Percentiles rank a stretch among this genome's conserved stretches.
phyloP scores from a whole-genome alignment of 495 filamentous ascomycete species.

The Podospora tetraspora region DNA sequence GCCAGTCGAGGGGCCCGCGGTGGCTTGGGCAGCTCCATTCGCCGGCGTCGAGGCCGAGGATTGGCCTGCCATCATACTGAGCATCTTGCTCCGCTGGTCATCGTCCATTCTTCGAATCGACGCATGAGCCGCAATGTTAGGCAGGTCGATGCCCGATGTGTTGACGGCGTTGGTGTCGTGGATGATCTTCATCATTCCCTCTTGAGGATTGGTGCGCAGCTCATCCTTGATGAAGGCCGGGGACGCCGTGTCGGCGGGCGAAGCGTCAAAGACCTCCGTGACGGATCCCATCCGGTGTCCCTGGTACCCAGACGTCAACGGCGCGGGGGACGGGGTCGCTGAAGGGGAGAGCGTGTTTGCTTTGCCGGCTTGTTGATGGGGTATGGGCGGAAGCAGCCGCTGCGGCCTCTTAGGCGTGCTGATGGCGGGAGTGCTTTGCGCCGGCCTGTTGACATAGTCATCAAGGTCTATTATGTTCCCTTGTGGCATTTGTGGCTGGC shows the following conservation, averaged over 20 bases:
- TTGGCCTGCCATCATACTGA: conserved; percentile 64
- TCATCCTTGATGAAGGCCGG: conserved; percentile 43
- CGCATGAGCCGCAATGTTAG: conserved; percentile 62
- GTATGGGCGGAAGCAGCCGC: conserved; percentile 44
- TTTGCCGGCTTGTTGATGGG: conserved; percentile 29
- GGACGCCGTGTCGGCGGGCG: conserved; percentile 34
- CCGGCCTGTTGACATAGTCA: conserved; percentile 52
- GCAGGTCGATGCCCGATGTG: conserved; percentile 57
- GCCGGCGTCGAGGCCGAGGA: conserved; percentile 8
- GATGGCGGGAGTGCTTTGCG: conserved; percentile 32
- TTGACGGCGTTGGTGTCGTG: conserved; percentile 67
- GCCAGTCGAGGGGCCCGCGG: conserved; percentile 8
- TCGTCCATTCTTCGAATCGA: conserved; percentile 55
- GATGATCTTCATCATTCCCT: conserved; percentile 84
- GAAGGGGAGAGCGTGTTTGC: conserved; percentile 27
- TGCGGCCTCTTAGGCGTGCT: conserved; percentile 42
- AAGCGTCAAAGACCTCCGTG: conserved; percentile 44
- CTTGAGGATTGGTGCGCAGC: conserved; percentile 49
- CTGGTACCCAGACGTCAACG: conserved; percentile 20
- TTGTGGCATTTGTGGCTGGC: conserved; percentile 45
- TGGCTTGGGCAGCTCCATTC: conserved; percentile 4
- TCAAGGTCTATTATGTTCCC: conserved; percentile 69
- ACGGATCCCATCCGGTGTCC: conserved; percentile 39
- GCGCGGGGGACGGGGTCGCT: conserved; percentile 23
- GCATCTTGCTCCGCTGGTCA: conserved; percentile 73